Percentiles rank a stretch among this genome's conserved stretches.
Evolutionary conservation across 2,329 filamentous ascomycete species (phyloP).

Genomic region (Aspergillus alliaceus): DNA sequence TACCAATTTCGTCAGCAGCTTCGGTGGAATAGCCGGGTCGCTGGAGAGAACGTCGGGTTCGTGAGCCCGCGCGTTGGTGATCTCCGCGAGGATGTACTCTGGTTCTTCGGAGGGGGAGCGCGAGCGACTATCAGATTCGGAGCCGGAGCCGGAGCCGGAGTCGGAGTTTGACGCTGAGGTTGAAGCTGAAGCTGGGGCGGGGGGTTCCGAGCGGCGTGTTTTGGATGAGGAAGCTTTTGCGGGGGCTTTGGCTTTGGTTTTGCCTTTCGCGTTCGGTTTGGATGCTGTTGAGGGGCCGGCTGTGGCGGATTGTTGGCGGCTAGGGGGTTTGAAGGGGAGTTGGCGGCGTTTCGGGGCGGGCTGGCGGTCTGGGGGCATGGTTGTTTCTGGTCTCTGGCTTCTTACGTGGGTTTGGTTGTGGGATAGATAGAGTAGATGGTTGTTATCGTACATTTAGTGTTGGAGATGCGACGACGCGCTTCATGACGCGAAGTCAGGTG

Average conservation of each 20-base stretch:
- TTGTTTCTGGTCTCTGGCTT: neutral
- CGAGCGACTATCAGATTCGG: slow-evolving; percentile 19
- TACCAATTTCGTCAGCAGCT: slow-evolving; percentile 73
- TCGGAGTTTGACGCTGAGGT: neutral
- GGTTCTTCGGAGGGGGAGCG: slow-evolving; percentile 38
- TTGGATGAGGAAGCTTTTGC: slow-evolving; percentile 11
- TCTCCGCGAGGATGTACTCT: slow-evolving; percentile 50
- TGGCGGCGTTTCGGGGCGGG: slow-evolving; percentile 36
- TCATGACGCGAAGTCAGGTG: slow-evolving; percentile 22
- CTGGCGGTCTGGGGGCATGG: slow-evolving; percentile 23
- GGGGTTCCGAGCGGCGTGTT: slow-evolving; percentile 10
- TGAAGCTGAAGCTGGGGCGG: slow-evolving; percentile 4
- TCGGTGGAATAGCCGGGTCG: slow-evolving; percentile 62
- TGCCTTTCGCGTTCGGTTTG: slow-evolving; percentile 14
- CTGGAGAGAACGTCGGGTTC: slow-evolving; percentile 32
- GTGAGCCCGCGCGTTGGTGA: slow-evolving; percentile 28
- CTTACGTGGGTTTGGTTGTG: neutral
- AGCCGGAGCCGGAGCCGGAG: slow-evolving; percentile 10
- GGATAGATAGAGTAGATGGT: neutral
- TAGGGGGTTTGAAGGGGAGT: slow-evolving; percentile 48
- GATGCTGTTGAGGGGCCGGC: slow-evolving; percentile 26
- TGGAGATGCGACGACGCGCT: slow-evolving; percentile 3
- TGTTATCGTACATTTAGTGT: neutral
- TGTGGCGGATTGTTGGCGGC: slow-evolving; percentile 30
- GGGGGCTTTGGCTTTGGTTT: slow-evolving; percentile 6